phyloP scores from a whole-genome alignment of 441 rosid genomes.

The Daphne laureola region DNA sequence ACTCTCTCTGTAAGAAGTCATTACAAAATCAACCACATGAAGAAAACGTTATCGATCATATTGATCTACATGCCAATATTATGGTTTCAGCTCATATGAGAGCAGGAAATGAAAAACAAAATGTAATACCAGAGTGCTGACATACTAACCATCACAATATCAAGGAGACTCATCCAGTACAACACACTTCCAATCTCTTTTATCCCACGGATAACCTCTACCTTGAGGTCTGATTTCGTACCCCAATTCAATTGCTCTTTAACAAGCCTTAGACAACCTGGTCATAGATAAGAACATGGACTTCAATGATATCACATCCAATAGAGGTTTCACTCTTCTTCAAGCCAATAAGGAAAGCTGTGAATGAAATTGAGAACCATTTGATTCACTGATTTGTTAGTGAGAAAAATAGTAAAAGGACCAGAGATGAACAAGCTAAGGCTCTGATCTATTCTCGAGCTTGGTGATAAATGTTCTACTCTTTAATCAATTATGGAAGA shows the following conservation, averaged over 20 bases:
- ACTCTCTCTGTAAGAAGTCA: slow-evolving; percentile 66
- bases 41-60: slow-evolving; percentile 2
- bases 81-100: background rate
- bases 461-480: no score
- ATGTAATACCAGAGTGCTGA: no score
- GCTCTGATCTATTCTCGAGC: no score
- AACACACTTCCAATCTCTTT: slow-evolving; percentile 97
- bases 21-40: slow-evolving; percentile 19
- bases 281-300: slow-evolving; percentile 10
- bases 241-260: slow-evolving; percentile 96
- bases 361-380: no score
- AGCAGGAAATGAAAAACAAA: background rate
- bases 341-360: background rate
- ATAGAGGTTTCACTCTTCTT: slow-evolving; percentile 2
- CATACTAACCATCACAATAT: slow-evolving; percentile 81
- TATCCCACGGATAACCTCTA: slow-evolving; percentile 87
- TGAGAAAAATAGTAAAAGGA: no score
- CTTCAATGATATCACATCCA: slow-evolving; percentile 7
- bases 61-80: background rate
- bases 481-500: no score
- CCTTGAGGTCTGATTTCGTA: slow-evolving; percentile 79
- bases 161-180: slow-evolving; percentile 96
- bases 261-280: slow-evolving; percentile 95
- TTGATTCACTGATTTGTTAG: no score
- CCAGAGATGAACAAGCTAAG: no score